Evolutionary conservation across 2,329 filamentous ascomycete genomes (phyloP).

Genomic region (Colletotrichum tofieldiae): DNA sequence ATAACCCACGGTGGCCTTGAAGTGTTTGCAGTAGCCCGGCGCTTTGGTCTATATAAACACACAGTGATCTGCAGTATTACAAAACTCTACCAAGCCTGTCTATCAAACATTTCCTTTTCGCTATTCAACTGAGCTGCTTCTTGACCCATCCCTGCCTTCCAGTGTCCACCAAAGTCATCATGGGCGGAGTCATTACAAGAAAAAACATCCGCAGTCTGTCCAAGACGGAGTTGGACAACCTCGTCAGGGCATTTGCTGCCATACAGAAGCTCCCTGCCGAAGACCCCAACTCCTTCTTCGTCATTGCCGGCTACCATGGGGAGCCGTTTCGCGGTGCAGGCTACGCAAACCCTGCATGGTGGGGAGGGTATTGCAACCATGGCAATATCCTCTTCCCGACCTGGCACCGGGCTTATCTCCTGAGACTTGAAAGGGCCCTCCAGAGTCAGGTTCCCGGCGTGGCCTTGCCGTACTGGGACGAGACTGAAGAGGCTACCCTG

Average conservation of each 20-base stretch:
- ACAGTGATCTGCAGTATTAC: background rate
- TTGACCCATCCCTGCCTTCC: background rate
- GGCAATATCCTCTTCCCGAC: conserved; percentile 49
- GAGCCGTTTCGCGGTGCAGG: conserved; percentile 48
- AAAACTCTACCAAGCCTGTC: background rate
- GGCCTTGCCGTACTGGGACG: conserved; percentile 47
- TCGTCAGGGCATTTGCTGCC: conserved; percentile 17
- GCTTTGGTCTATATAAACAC: background rate
- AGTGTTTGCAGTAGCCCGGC: background rate
- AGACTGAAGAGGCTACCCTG: conserved; percentile 17
- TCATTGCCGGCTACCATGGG: conserved; percentile 49
- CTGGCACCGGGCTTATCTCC: conserved; percentile 51
- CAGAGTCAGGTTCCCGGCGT: conserved; percentile 35
- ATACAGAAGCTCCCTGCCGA: conserved; percentile 23
- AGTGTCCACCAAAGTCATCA: background rate
- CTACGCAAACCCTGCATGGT: conserved; percentile 45
- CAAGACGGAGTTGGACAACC: conserved; percentile 13
- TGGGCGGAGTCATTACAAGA: conserved; percentile 6
- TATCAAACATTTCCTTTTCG: background rate
- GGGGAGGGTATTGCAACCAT: conserved; percentile 52
- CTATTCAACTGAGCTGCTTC: background rate
- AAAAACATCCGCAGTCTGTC: conserved; percentile 17
- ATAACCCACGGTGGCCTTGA: too few relatives aligned
- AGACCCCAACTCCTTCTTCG: conserved; percentile 48
- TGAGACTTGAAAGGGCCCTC: conserved; percentile 46